A percentile compares a stretch with the other conserved stretches of the same genome.
These are phyloP conservation scores for Pythium guiyangense DNA, from an alignment of 352 stramenopile genomes.

Conservation along the genomic window DNA sequence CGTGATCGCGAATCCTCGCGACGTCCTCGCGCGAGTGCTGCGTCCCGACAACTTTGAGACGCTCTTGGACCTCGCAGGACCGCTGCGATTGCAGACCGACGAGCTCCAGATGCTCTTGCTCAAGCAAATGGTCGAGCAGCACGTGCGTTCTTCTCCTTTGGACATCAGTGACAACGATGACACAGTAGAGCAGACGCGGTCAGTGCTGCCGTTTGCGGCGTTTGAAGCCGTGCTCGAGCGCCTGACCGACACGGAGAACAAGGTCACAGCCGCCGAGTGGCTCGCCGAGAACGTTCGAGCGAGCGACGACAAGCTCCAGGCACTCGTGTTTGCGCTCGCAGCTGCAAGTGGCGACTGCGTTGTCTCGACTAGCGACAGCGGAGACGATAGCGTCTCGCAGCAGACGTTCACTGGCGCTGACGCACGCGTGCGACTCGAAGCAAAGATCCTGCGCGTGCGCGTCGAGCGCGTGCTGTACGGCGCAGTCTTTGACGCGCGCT, in stretches of 20 bases:
- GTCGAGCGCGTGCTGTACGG: conserved; percentile 32
- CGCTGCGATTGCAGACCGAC: conserved; percentile 61
- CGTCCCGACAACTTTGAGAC: conserved; percentile 43
- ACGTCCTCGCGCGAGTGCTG: conserved; percentile 47
- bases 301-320: conserved; percentile 35
- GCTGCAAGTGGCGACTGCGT: too few species aligned
- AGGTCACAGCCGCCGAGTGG: conserved; percentile 48
- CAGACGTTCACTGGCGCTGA: conserved; percentile 35
- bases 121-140: conserved; percentile 51
- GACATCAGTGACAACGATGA: too few species aligned
- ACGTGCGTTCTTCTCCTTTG: too few species aligned
- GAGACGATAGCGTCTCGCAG: conserved; percentile 6
- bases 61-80: conserved; percentile 39
- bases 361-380: neutral
- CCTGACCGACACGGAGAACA: conserved; percentile 32
- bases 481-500: conserved; percentile 13
- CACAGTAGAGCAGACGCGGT: neutral
- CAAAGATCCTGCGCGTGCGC: conserved; percentile 33
- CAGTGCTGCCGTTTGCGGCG: conserved; percentile 16
- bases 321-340: conserved; percentile 37
- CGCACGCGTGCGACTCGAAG: conserved; percentile 25
- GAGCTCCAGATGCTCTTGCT: conserved; percentile 72
- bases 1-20: conserved; percentile 50
- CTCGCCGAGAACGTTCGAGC: conserved; percentile 41
- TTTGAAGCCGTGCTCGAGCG: conserved; percentile 28